Base-by-base conservation (phyloP, 2,329 filamentous ascomycete species). In the Microdochium paspali region DNA sequence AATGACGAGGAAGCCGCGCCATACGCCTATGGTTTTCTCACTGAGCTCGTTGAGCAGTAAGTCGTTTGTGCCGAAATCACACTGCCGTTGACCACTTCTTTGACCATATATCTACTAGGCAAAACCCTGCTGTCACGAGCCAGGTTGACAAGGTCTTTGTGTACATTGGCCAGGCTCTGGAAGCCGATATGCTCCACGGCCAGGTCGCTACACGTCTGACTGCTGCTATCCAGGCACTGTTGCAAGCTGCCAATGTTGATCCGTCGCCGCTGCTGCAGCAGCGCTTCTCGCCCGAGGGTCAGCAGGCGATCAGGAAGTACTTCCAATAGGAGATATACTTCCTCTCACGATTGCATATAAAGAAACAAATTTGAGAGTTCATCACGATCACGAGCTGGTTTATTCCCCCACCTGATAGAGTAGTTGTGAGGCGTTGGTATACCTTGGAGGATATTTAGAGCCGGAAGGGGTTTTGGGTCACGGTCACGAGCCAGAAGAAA, bases 1-100 rank as follows among this genome's bases (percentile, higher is more conserved):
- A 96, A 95, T 60, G 93, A 98, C 55, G 93, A 98, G 65, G 93
- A 98, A 70, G 93, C 93, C 3, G 93, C 93, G 20, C 93, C 93
- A 13, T 97, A 94, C 65, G 90, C 90, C 1, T 98, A 98, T 63
- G 84, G 84, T 42, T 98, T 95, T 69, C 73, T 98, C 49, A 84
- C 87, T 12, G 85, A 95, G 63, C 69, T 98, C 53, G 96, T 97
- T 63, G 86, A 94, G 56, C 86, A 94, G 93, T 96, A 81, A 79
- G 90, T 84, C 49, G 7, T 30, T 21, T 18, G 18, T 7, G 35
- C 35, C 35, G 23, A 12, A 4, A 20, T 40, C 35, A 35, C n/a
- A n/a, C n/a, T n/a, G n/a, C n/a, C n/a, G n/a, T n/a, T n/a, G n/a
- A n/a, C n/a, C n/a, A n/a, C n/a, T n/a, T n/a, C n/a, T n/a, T n/a